These are phyloP conservation scores for Fusarium piperis DNA, from an alignment of 2,329 filamentous ascomycete species.

Conservation along the genomic window DNA sequence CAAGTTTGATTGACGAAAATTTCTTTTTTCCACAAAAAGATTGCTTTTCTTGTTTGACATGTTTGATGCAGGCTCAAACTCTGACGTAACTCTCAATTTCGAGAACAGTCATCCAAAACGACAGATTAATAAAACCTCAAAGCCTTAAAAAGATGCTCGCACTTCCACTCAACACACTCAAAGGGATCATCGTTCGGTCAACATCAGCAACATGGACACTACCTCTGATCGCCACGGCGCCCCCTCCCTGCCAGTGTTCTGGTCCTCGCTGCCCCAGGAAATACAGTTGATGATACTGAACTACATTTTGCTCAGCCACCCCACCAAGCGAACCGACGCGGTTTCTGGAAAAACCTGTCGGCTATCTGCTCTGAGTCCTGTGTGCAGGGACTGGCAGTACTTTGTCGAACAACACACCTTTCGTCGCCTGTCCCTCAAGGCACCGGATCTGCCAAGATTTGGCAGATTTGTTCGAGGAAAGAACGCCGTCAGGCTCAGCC, in stretches of 20 bases:
- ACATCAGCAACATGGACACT: background rate
- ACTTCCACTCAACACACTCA: background rate
- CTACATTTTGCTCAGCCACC: background rate
- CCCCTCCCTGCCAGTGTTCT: background rate
- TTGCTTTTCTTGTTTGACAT: background rate
- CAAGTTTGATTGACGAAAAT: background rate
- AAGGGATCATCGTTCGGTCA: background rate
- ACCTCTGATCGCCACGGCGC: background rate
- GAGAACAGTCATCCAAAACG: background rate
- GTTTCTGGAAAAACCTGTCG: background rate
- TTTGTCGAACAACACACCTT: slow-evolving; percentile 12
- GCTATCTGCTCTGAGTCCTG: background rate
- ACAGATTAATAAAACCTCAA: background rate
- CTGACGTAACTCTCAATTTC: background rate
- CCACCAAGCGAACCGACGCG: background rate
- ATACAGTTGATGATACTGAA: background rate
- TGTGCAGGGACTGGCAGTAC: slow-evolving; percentile 6
- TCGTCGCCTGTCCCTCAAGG: slow-evolving; percentile 1
- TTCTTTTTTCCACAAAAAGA: background rate
- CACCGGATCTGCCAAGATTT: background rate
- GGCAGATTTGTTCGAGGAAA: background rate
- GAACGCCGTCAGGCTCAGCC: background rate
- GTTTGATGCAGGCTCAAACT: background rate
- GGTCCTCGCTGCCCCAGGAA: background rate
- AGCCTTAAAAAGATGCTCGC: no score